Evolutionary conservation across 2,329 filamentous ascomycete genomes (phyloP), one percentile per base, ranked within the genome.

Genomic region (Xylaria sp.): DNA sequence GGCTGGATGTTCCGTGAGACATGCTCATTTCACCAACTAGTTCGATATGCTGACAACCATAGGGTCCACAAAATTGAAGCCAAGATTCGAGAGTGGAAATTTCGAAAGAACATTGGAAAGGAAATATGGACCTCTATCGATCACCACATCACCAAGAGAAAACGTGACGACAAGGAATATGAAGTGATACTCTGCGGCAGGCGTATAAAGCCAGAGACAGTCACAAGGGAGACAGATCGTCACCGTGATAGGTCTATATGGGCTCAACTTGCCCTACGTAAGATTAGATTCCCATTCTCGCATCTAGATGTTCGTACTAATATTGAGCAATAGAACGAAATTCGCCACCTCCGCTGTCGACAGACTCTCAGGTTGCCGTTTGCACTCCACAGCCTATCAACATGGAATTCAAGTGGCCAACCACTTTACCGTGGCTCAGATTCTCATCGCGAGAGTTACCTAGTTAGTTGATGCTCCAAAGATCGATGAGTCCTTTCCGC

Each of bases 161-260:
- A 51, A 36, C 9, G 15, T 2, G 36, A 62, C 1, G 58, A 45
- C 1, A 66, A 62, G 45, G 45, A 66, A 11, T 27, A 17, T 22
- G 63, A 66, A 62, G 63, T 66, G 22, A 58, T 66, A 45, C 22
- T 57, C 17, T 47, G 33, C 10, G 58, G 63, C 36, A 58, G 42
- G 47, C 57, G 63, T 17, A 20, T 62, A 10, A 58, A 66, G 47
- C 51, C 36, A 31, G 38, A 45, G 27, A 66, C 51, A 7, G 47
- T 66, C 29, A 31, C 6, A 31, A 66, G 29, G 45, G 57, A 66
- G 38, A 66, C 58, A 27, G 38, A 51, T 25, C 63, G 57, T 29
- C 11, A 65, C 13, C 6, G 56, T 33, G 47, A 65, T 50, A 60
- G n/a, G 51, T 50, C 29, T 9, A 44, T 44, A 50, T 50, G 45